Evolutionary conservation across 345 rosid genomes (phyloP), one percentile per base, ranked within the genome.

Genomic region (Litchi chinensis): DNA sequence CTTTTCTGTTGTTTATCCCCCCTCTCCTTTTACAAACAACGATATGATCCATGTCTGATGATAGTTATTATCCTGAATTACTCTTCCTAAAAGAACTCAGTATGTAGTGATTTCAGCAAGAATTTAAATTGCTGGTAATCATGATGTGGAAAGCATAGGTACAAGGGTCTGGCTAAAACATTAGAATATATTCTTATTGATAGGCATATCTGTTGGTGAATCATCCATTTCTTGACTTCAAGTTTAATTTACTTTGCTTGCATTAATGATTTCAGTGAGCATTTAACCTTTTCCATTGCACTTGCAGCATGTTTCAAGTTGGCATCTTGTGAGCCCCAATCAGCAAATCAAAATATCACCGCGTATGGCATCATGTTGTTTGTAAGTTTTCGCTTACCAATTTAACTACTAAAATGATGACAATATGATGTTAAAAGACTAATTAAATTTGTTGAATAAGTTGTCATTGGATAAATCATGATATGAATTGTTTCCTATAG

Each of bases 351-450:
- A 76, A 97, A 94, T 71, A 94, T 97, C 82, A 87, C 93, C 70
- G 97, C 95, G 32, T 97, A 97, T 48, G 99, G 99, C 75, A 79
- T 93, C 85, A 76, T 97, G 87, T 71, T 92, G 86, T 94, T 94
- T 81, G 98, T 97, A 83, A 97, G 99, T 89, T 70, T 74, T 80
- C 68, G 68, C 5, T 73, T 83, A 74, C 73, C 74, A 67, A 75
- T 75, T 65, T 60, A 11, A 39, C 40, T 54, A 32, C 52, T 57
- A 22, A 40, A 57, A 32, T 65, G 15, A 69, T 54, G 37, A 32
- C 15, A 39, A 12, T 59, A 18, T 22, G 56, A 79, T 67, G 18
- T 68, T 78, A 71, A 40, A 43, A 41, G 40, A 75, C 54, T 2
- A 57, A 57, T 12, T 59, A 59, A 59, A 77, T 66, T 68, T 41